These are phyloP conservation scores for Beauveria australis DNA, from an alignment of 2,329 filamentous ascomycete genomes.

Conservation along the genomic window DNA sequence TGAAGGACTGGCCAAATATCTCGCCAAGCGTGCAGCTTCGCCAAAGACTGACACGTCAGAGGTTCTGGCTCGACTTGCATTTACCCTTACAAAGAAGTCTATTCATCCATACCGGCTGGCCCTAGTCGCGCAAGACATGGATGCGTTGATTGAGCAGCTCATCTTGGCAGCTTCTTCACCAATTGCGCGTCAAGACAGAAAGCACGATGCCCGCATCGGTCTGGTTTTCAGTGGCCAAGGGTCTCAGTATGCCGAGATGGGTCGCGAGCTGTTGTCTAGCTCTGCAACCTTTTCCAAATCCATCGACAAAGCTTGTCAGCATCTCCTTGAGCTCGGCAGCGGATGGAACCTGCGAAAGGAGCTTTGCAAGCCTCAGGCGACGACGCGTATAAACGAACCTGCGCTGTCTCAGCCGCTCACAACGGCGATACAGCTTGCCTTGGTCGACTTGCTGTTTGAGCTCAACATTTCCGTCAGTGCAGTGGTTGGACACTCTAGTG, in stretches of 20 bases:
- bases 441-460: constrained; percentile 30
- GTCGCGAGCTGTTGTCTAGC: constrained; percentile 19
- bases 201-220: constrained; percentile 3
- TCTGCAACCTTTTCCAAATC: constrained; percentile 22
- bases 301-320: constrained; percentile 16
- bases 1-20: constrained; percentile 13
- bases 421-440: constrained; percentile 34
- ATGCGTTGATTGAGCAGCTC: constrained; percentile 12
- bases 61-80: constrained; percentile 13
- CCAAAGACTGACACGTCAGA: not conserved
- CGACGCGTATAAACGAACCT: constrained; percentile 22
- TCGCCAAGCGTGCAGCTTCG: constrained; percentile 2
- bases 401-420: constrained; percentile 30
- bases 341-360: not conserved
- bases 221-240: constrained; percentile 26
- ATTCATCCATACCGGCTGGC: constrained; percentile 10
- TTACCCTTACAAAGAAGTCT: constrained; percentile 10
- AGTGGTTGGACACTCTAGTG: constrained; percentile 33
- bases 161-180: constrained; percentile 1
- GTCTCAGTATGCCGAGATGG: constrained; percentile 23
- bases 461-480: constrained; percentile 27
- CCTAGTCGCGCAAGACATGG: constrained; percentile 14
- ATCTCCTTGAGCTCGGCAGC: not conserved
- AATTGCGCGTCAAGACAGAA: constrained; percentile 10
- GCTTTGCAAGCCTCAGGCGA: constrained; percentile 7